These are phyloP conservation scores for Phytopythium sindhum DNA, from an alignment of 352 stramenopile genomes.

Conservation along the genomic window DNA sequence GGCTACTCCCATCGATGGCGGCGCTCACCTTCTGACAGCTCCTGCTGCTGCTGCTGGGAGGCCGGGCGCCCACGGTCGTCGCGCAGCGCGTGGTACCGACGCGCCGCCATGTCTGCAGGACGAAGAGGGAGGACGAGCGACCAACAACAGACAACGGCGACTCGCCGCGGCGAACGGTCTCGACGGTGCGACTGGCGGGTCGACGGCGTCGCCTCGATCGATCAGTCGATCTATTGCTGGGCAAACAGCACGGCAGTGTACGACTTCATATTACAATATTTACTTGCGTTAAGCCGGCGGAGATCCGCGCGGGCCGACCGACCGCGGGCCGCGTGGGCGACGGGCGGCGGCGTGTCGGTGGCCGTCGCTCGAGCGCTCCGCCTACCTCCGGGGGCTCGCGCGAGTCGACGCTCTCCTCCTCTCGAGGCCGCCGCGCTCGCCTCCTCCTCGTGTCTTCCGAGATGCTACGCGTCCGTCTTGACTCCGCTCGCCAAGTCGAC, in stretches of 20 bases:
- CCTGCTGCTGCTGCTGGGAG: not conserved
- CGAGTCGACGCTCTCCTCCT: not conserved
- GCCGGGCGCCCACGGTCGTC: conserved; percentile 9
- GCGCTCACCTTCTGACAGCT: conserved; percentile 41
- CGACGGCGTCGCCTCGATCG: not conserved
- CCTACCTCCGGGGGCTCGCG: no score
- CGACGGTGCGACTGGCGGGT: no score
- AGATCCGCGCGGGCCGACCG: not conserved
- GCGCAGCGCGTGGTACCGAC: conserved; percentile 28
- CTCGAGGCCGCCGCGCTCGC: not conserved
- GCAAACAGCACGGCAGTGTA: not conserved
- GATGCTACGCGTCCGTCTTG: conserved; percentile 2
- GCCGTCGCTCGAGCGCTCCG: no score
- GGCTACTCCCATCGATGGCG: no score
- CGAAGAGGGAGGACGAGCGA: not conserved
- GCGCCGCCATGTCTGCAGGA: conserved; percentile 13
- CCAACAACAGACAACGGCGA: not conserved
- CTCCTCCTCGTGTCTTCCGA: not conserved
- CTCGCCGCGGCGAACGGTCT: not conserved
- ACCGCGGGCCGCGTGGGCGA: no score
- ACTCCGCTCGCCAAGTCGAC: conserved; percentile 6
- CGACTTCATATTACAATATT: conserved; percentile 47
- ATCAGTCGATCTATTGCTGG: not conserved
- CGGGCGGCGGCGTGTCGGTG: no score
- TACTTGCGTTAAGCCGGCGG: conserved; percentile 19